A percentile compares a stretch with the other conserved stretches of the same genome.
These are phyloP conservation scores for Pulveroboletus sp. DNA, from an alignment of 768 basidiomycete genomes.

Conservation along the genomic window DNA sequence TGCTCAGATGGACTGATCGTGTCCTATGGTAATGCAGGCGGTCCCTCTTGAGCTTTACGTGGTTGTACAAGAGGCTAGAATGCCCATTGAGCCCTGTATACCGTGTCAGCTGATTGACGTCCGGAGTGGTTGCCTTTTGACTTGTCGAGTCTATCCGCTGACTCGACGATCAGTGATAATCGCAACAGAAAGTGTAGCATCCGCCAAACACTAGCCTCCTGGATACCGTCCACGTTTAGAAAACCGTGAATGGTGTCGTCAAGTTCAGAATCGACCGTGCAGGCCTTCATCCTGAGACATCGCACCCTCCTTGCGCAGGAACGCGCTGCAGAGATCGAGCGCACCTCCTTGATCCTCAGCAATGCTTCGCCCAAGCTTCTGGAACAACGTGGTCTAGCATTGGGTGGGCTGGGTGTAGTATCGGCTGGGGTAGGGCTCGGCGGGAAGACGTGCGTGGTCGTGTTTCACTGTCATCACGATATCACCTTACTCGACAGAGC, in stretches of 20 bases:
- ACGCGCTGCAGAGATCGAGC: constrained; percentile 78
- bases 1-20: too few species aligned
- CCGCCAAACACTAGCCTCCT: too few species aligned
- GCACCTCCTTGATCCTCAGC: constrained; percentile 71
- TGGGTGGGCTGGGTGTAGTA: constrained; percentile 67
- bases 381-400: constrained; percentile 82
- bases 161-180: too few species aligned
- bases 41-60: too few species aligned
- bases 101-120: too few species aligned
- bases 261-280: constrained; percentile 32
- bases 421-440: constrained; percentile 82
- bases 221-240: neutral
- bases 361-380: constrained; percentile 80
- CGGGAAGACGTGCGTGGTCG: constrained; percentile 71
- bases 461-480: neutral
- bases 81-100: too few species aligned
- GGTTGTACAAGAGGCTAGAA: too few species aligned
- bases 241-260: constrained; percentile 3
- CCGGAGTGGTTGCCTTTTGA: too few species aligned
- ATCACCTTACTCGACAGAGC: constrained; percentile 30
- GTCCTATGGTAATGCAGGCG: too few species aligned
- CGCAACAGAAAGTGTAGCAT: too few species aligned
- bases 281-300: constrained; percentile 64
- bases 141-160: too few species aligned
- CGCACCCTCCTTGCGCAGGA: constrained; percentile 63